These are phyloP conservation scores for Podospora pseudoanserina DNA, from an alignment of 495 filamentous ascomycete species.

Conservation along the genomic window DNA sequence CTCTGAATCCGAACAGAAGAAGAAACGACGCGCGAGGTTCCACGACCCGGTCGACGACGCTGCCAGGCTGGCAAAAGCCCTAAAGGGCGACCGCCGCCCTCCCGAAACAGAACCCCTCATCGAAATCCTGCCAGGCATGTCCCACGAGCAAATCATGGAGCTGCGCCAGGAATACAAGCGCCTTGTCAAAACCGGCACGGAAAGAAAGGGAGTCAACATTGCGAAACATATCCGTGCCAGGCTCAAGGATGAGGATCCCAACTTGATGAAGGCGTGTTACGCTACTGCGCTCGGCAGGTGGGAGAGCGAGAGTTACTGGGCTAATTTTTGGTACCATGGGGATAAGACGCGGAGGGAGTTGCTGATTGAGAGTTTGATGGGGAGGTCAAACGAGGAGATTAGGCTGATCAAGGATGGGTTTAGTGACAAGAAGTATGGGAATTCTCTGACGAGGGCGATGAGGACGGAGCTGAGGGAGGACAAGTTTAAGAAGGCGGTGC, in stretches of 20 bases:
- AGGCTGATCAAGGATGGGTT: slow-evolving; percentile 90
- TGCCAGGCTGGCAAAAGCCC: slow-evolving; percentile 65
- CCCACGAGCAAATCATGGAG: slow-evolving; percentile 79
- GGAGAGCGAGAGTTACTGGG: slow-evolving; percentile 96
- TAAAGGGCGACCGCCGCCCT: slow-evolving; percentile 62
- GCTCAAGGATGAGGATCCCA: slow-evolving; percentile 59
- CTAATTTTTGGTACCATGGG: slow-evolving; percentile 96
- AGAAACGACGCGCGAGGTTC: slow-evolving; percentile 56
- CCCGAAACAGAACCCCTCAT: slow-evolving; percentile 68
- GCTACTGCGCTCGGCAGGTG: slow-evolving; percentile 85
- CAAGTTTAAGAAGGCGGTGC: slow-evolving; percentile 87
- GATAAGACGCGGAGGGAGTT: slow-evolving; percentile 79
- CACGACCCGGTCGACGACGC: slow-evolving; percentile 82
- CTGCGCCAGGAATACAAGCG: slow-evolving; percentile 86
- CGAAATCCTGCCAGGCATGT: slow-evolving; percentile 77
- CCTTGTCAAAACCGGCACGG: slow-evolving; percentile 65
- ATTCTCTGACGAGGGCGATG: slow-evolving; percentile 81
- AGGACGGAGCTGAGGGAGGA: slow-evolving; percentile 86
- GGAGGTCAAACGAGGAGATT: slow-evolving; percentile 80
- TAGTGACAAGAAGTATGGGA: slow-evolving; percentile 84
- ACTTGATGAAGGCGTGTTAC: slow-evolving; percentile 84
- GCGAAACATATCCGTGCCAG: slow-evolving; percentile 91
- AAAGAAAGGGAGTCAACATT: slow-evolving; percentile 83
- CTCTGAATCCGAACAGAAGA: slow-evolving; percentile 42
- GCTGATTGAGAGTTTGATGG: slow-evolving; percentile 89